Percentiles rank a stretch among this genome's conserved stretches.
phyloP scores from a whole-genome alignment of 805 yeast species.

The Nadsonia fulvescens region DNA sequence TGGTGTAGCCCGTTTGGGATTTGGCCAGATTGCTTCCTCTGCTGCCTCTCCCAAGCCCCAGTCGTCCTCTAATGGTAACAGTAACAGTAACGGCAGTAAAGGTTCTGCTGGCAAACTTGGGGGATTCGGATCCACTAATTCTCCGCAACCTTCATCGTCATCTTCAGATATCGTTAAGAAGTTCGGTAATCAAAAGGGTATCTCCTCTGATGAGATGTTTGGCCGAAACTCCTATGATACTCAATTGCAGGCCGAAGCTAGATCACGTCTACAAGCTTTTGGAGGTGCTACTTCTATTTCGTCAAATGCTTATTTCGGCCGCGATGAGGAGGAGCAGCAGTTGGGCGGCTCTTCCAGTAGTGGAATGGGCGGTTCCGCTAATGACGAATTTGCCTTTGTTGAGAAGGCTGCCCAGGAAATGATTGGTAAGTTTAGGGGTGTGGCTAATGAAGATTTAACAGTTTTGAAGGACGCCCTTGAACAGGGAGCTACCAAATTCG shows the following conservation, averaged over 20 bases:
- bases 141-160: constrained; percentile 8
- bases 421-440: constrained; percentile 50
- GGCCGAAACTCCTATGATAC: constrained; percentile 78
- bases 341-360: constrained; percentile 15
- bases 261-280: constrained; percentile 60
- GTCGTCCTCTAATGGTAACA: constrained; percentile 4
- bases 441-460: constrained; percentile 78
- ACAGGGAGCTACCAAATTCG: constrained; percentile 80
- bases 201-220: constrained; percentile 87
- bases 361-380: constrained; percentile 13
- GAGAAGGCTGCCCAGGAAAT: constrained; percentile 43
- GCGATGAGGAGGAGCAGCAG: constrained; percentile 36
- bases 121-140: constrained; percentile 10
- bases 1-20: too few species aligned
- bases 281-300: constrained; percentile 83
- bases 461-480: constrained; percentile 83
- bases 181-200: constrained; percentile 81
- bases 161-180: constrained; percentile 24
- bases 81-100: constrained; percentile 7
- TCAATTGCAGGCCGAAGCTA: constrained; percentile 61
- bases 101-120: constrained; percentile 78
- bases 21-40: constrained; percentile 2
- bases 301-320: constrained; percentile 83
- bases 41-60: constrained; percentile 4
- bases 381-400: constrained; percentile 22